Evolutionary conservation across 192 early-diverging fungal species (phyloP).

Genomic region (Coemansia sp.): DNA sequence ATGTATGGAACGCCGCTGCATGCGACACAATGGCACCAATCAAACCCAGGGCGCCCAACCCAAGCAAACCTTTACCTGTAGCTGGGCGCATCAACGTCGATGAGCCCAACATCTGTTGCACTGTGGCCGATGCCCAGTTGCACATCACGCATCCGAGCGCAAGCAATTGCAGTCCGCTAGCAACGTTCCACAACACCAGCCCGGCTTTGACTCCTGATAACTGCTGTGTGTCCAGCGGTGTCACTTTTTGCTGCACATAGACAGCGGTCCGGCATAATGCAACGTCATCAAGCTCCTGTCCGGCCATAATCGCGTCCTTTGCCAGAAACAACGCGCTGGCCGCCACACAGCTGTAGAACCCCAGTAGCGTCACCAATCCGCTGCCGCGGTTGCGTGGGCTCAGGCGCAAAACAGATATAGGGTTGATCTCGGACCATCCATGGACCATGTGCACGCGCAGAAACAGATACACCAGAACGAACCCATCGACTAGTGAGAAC

Average conservation of each 20-base stretch:
- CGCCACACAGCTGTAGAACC: slow-evolving; percentile 33
- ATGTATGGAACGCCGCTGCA: slow-evolving; percentile 17
- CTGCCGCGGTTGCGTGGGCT: slow-evolving; percentile 21
- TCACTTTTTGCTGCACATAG: slow-evolving; percentile 25
- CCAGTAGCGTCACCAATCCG: slow-evolving; percentile 20
- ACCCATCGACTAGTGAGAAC: slow-evolving; percentile 48
- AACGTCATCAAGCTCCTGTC: slow-evolving; percentile 48
- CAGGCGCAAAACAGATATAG: slow-evolving; percentile 28
- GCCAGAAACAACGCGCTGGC: slow-evolving; percentile 33
- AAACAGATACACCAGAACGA: slow-evolving; percentile 37
- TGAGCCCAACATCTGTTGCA: slow-evolving; percentile 31
- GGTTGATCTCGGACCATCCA: slow-evolving; percentile 40
- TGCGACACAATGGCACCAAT: slow-evolving; percentile 22
- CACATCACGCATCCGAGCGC: slow-evolving; percentile 36
- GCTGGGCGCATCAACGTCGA: slow-evolving; percentile 17
- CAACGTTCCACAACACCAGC: slow-evolving; percentile 45
- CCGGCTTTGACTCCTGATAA: slow-evolving; percentile 27
- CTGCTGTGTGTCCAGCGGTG: slow-evolving; percentile 33
- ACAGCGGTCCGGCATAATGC: slow-evolving; percentile 34
- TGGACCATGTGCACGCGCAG: slow-evolving; percentile 31
- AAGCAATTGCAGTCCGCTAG: slow-evolving; percentile 28
- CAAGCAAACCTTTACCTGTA: slow-evolving; percentile 21
- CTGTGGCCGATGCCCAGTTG: slow-evolving; percentile 24
- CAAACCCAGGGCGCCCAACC: slow-evolving; percentile 18
- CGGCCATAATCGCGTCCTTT: slow-evolving; percentile 49